These are phyloP conservation scores for Coemansia sp. DNA, from an alignment of 192 early-diverging fungal genomes.

Conservation along the genomic window DNA sequence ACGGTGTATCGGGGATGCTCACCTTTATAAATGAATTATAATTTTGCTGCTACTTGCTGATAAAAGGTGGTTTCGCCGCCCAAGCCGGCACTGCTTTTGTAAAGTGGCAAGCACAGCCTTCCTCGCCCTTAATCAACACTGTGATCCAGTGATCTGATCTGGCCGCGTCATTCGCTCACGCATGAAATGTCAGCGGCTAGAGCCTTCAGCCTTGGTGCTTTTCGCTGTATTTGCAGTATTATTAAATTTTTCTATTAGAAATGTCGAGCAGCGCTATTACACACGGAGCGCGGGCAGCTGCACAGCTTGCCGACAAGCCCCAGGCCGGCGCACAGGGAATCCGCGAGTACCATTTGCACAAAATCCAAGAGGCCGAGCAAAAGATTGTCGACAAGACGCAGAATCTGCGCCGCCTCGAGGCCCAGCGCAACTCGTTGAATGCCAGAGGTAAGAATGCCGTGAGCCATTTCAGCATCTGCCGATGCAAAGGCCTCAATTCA, in stretches of 20 bases:
- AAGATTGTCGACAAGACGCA: constrained; percentile 87
- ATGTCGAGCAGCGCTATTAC: constrained; percentile 46
- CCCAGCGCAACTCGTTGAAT: constrained; percentile 96
- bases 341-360: constrained; percentile 71
- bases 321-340: constrained; percentile 43
- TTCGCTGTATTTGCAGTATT: not conserved
- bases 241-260: not conserved
- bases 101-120: not conserved
- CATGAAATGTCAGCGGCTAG: not conserved
- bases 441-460: constrained; percentile 68
- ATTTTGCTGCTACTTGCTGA: constrained; percentile 1
- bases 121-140: not conserved
- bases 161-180: constrained; percentile 18
- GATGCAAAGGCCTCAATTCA: not conserved
- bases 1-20: not conserved
- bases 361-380: constrained; percentile 85
- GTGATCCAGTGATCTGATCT: constrained; percentile 2
- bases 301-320: constrained; percentile 7
- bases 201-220: not conserved
- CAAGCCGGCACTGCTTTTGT: not conserved
- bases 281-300: constrained; percentile 10
- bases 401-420: constrained; percentile 96
- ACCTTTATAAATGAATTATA: constrained; percentile 7
- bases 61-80: not conserved
- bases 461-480: not conserved